Percentiles rank a stretch among this genome's conserved stretches.
phyloP scores from a whole-genome alignment of 306 rosid species.

The Corylus americana region DNA sequence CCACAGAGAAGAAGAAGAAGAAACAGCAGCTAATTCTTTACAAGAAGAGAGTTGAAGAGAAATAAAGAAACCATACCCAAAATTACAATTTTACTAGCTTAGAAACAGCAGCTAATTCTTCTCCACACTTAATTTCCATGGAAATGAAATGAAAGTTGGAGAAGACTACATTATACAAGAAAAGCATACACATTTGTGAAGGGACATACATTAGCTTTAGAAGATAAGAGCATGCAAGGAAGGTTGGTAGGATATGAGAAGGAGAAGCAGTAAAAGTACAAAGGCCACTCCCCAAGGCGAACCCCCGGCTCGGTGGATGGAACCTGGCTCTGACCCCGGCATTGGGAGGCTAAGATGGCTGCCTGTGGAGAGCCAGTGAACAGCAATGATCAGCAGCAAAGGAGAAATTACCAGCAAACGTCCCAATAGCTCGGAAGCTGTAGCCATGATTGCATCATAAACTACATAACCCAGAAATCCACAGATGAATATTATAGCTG shows the following conservation, averaged over 20 bases:
- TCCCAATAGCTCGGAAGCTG: conserved; percentile 66
- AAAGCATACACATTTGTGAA: conserved; percentile 1
- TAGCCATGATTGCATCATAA: conserved; percentile 64
- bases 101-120: neutral
- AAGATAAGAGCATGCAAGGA: conserved; percentile 48
- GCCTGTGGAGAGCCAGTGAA: conserved; percentile 74
- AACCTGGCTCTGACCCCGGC: conserved; percentile 72
- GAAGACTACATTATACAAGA: neutral
- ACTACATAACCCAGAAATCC: conserved; percentile 52
- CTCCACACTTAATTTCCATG: neutral
- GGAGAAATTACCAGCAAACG: conserved; percentile 71
- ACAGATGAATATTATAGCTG: conserved; percentile 33
- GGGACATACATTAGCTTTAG: conserved; percentile 19
- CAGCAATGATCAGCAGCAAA: conserved; percentile 54
- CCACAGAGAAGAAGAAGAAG: neutral
- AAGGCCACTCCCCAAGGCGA: conserved; percentile 83
- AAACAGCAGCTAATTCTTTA: neutral
- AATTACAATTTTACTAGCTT: conserved; percentile 5
- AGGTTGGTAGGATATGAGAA: conserved; percentile 72
- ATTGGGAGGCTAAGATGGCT: conserved; percentile 54
- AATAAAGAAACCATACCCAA: neutral
- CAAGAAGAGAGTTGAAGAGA: neutral
- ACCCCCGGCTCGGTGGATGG: conserved; percentile 70
- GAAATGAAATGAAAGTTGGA: neutral
- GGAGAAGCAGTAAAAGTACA: conserved; percentile 45